Conservation (phyloP, 2,329 filamentous ascomycete species). For the Penicillium sp. region DNA sequence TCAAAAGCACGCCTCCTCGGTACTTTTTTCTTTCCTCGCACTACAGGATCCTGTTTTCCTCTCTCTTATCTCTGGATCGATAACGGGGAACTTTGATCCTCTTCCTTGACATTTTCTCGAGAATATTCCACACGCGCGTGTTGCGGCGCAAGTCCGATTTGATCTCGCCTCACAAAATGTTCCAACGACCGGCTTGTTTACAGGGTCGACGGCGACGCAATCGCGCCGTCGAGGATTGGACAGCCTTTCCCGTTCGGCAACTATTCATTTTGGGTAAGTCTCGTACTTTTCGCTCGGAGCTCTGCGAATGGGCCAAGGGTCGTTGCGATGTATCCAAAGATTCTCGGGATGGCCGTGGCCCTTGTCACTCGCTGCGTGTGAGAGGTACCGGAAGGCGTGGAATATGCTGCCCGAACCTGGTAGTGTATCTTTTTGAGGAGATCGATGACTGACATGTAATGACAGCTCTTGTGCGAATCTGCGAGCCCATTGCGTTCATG, state of each 20-base stretch:
- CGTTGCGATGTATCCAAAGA: not conserved
- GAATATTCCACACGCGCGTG: not conserved
- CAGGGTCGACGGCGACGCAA: slow-evolving; percentile 24
- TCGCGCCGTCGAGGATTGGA: slow-evolving; percentile 27
- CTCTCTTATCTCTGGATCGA: slow-evolving; percentile 9
- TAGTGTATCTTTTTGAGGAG: not conserved
- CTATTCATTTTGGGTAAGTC: slow-evolving; percentile 46
- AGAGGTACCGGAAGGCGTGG: not conserved
- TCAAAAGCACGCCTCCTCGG: slow-evolving; percentile 25
- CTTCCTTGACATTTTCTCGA: not conserved
- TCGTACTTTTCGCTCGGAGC: slow-evolving; percentile 19
- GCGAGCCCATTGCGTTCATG: slow-evolving; percentile 98
- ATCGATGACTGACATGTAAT: slow-evolving; percentile 7
- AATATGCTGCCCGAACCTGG: not conserved
- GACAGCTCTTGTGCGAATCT: slow-evolving; percentile 84
- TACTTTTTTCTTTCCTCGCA: slow-evolving; percentile 19
- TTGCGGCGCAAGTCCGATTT: no score
- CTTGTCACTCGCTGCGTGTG: not conserved
- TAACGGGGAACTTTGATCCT: slow-evolving; percentile 10
- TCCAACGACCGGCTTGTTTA: slow-evolving; percentile 30
- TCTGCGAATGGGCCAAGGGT: slow-evolving; percentile 14
- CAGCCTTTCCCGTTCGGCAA: slow-evolving; percentile 53
- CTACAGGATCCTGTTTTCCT: not conserved
- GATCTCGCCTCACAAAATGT: slow-evolving; percentile 18
- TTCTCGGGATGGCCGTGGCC: not conserved